Evolutionary conservation across 202 grass and related monocot genomes (phyloP), one percentile per base, ranked within the genome.

Genomic region (Thinopyrum obtusiflorum): DNA sequence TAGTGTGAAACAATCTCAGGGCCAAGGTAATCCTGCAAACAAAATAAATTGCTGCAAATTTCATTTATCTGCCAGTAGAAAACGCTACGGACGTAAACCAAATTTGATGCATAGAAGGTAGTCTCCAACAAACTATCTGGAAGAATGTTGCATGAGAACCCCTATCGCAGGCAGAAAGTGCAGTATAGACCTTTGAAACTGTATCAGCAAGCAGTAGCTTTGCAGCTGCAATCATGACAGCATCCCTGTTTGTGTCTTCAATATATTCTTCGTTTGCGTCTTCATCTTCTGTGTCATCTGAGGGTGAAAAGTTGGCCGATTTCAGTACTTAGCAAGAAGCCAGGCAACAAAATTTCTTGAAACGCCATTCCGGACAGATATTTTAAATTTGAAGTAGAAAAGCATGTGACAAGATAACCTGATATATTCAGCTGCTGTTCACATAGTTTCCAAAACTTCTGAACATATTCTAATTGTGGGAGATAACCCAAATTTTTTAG

Each of bases 241-340:
- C 90, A 88, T 98, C 93, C 86, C 88, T 91, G 35, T 96, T 98
- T 49, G 90, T 92, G 62, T 98, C 97, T 78, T 98, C 97, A 88
- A 98, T 90, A 84, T 98, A 96, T 85, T 98, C 97, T 87, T 92
- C 88, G 27, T 94, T 96, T 87, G 97, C 91, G 82, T 96, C 90
- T 87, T 98, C 97, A 87, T 96, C 97, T 90, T 98, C 97, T 61
- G 93, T 98, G 89, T 98, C 93, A 90, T 96, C 97, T 96, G 91
- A 80, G 69, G 72, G 80, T 88, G 3, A 61, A 80, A 67, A 93
- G 4, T 76, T 60, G 57, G 84, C 44, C 33, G 47, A 78, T 81
- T 73, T 75, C 27, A 51, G 73, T 79, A 8, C 29, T 83, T 51
- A 69, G 57, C 21, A 84, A 90, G 17, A 72, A 55, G 73, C 40